Evolutionary conservation across 192 early-diverging fungal genomes (phyloP), one percentile per base, ranked within the genome.

Genomic region (Radiomyces spectabilis): DNA sequence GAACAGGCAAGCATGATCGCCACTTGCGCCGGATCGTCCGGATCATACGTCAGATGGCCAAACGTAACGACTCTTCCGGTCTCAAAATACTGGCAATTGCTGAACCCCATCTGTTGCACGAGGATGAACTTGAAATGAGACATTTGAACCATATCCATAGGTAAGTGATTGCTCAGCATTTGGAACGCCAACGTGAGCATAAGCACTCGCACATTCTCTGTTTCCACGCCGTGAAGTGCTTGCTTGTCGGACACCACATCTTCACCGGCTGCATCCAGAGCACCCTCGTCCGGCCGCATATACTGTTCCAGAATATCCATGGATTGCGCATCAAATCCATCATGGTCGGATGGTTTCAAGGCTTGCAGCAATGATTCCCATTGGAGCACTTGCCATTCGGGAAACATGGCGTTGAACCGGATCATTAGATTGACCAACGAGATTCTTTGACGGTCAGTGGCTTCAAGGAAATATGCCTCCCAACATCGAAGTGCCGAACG

Each of bases 401-500:
- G 80, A 45, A 79, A 82, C 30, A 72, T 41, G 3, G 71, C 71
- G 49, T 82, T 72, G 0, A 82, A 51, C 16, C 68, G 69, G n/a
- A 71, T 65, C 80, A 82, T 82, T 19, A 77, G 48, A 45, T 70
- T 74, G 21, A 73, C 45, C 0, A 75, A 43, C 1, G 61, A 42
- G 9, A 65, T 65, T 25, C 61, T 65, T 41, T 71, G 48, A n/a
- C 68, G 51, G 8, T 59, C 58, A 2, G 59, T 42, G 2, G 74
- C 69, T 2, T 45, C 43, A 22, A 72, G 38, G 50, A 82, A 82
- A 53, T 77, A 68, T 12, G 68, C 67, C 46, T 82, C 77, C 80
- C 80, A 82, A 8, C 77, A 74, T 42, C 76, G 72, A 32, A 82
- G 66, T 0, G 77, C 75, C 27, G 76, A 69, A 27, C 59, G 40